These are phyloP conservation scores for Entomortierella beljakovae DNA, from an alignment of 192 early-diverging fungal species.

Conservation along the genomic window DNA sequence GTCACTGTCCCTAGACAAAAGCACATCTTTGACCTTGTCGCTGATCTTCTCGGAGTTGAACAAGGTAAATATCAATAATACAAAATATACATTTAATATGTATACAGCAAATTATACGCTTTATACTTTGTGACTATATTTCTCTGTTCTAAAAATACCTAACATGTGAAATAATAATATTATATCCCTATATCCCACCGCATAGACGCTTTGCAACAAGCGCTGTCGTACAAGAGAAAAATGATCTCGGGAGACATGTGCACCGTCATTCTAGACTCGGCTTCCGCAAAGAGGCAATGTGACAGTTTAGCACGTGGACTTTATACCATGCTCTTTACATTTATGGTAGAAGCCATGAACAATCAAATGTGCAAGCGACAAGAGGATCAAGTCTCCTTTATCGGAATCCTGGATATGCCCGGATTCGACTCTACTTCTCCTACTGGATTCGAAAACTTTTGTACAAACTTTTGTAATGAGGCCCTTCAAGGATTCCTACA, in stretches of 20 bases:
- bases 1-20: constrained; percentile 80
- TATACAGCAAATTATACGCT: too few species aligned
- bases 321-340: constrained; percentile 92
- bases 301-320: constrained; percentile 84
- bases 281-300: constrained; percentile 82
- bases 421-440: constrained; percentile 77
- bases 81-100: too few species aligned
- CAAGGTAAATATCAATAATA: too few species aligned
- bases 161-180: background rate
- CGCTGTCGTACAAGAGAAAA: constrained; percentile 86
- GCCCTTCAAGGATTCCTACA: constrained; percentile 73
- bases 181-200: background rate
- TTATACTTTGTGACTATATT: background rate
- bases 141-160: too few species aligned
- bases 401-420: constrained; percentile 87
- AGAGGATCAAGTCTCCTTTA: constrained; percentile 79
- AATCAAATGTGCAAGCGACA: constrained; percentile 73
- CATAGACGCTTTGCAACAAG: constrained; percentile 60
- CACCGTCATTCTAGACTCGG: constrained; percentile 90
- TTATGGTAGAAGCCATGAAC: constrained; percentile 93
- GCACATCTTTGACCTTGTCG: constrained; percentile 77
- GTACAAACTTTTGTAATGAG: constrained; percentile 77
- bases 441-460: constrained; percentile 80
- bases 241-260: constrained; percentile 87
- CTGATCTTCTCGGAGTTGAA: constrained; percentile 83